These are phyloP conservation scores for Tetraselmis chui DNA, from an alignment of 139 green algal genomes.

Conservation along the genomic window DNA sequence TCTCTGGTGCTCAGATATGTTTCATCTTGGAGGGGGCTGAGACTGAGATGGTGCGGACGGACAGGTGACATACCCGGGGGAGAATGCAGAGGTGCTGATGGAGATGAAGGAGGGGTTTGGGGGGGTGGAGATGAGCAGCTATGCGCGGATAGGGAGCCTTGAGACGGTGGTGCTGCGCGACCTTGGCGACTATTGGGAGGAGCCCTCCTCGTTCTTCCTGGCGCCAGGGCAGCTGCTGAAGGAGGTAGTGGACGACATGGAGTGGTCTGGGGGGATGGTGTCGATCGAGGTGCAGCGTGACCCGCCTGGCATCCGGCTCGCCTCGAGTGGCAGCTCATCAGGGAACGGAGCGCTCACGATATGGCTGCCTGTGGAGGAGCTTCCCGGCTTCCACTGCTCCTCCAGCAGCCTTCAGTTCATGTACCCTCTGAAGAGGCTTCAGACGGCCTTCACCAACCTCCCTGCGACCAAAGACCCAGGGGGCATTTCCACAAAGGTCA, in stretches of 20 bases:
- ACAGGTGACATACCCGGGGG: constrained; percentile 31
- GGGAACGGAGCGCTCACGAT: background rate
- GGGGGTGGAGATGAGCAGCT: constrained; percentile 20
- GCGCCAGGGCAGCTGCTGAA: constrained; percentile 25
- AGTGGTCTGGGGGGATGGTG: constrained; percentile 33
- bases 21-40: too few relatives aligned
- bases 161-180: constrained; percentile 22
- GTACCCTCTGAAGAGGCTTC: constrained; percentile 41
- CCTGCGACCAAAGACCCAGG: constrained; percentile 21
- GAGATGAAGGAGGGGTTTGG: constrained; percentile 21
- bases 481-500: constrained; percentile 30
- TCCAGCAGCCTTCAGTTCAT: constrained; percentile 9
- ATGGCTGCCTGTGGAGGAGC: background rate
- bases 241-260: constrained; percentile 46
- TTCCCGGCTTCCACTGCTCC: constrained; percentile 28
- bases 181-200: constrained; percentile 37
- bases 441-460: constrained; percentile 34
- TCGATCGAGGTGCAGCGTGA: constrained; percentile 22
- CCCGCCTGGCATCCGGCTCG: constrained; percentile 20
- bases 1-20: too few relatives aligned
- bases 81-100: constrained; percentile 34
- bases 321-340: constrained; percentile 23
- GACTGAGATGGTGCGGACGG: background rate
- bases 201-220: constrained; percentile 45
- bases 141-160: constrained; percentile 24